These are phyloP conservation scores for Mucor indicus DNA, from an alignment of 371 early-diverging fungal genomes.

Conservation along the genomic window DNA sequence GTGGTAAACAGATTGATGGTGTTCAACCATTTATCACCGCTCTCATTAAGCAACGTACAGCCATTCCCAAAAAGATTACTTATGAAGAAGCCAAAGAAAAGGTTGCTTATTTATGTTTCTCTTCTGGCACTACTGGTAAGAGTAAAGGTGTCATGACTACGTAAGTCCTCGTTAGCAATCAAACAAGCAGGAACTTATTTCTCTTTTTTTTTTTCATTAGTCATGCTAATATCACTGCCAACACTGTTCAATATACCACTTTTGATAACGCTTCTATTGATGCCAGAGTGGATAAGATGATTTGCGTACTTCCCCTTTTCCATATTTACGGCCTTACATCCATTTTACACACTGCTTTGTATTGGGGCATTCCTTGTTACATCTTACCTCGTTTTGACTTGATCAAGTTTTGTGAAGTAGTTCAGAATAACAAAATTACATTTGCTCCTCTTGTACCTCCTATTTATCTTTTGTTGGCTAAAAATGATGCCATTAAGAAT, in stretches of 20 bases:
- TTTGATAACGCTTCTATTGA: conserved; percentile 19
- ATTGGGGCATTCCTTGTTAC: conserved; percentile 36
- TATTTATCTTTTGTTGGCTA: conserved; percentile 58
- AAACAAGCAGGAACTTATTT: background rate
- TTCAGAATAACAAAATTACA: conserved; percentile 58
- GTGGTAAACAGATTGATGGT: conserved; percentile 39
- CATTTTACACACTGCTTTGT: conserved; percentile 19
- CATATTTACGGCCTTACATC: conserved; percentile 52
- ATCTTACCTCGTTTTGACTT: conserved; percentile 68
- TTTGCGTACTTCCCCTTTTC: conserved; percentile 74
- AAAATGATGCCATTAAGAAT: conserved; percentile 58
- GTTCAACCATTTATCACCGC: too few relatives aligned
- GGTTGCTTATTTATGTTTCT: conserved; percentile 73
- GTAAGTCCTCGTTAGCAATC: conserved; percentile 25
- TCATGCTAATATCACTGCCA: conserved; percentile 73
- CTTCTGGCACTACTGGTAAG: conserved; percentile 74
- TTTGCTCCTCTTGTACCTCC: conserved; percentile 74
- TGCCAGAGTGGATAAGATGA: conserved; percentile 1
- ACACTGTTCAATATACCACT: conserved; percentile 50
- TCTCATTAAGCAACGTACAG: conserved; percentile 10
- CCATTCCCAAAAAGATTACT: conserved; percentile 16
- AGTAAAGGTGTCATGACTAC: conserved; percentile 82
- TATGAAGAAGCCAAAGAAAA: conserved; percentile 29
- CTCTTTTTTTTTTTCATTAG: conserved; percentile 8
- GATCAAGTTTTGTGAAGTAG: conserved; percentile 42